Conservation (phyloP, 441 rosid genomes). For the Dalechampia spathulata region DNA sequence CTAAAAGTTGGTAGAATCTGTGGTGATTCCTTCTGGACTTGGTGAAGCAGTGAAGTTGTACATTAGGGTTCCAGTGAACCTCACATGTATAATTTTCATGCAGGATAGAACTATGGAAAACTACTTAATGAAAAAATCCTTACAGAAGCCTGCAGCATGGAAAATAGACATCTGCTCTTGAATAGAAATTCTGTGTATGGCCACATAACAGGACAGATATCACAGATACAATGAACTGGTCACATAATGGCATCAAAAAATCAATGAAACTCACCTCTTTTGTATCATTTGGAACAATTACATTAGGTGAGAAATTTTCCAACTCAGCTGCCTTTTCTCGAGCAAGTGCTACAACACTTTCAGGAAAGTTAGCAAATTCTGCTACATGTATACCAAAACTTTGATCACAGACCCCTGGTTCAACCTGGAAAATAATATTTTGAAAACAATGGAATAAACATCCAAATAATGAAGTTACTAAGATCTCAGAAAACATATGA, state of each 20-base stretch:
- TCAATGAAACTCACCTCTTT: slow-evolving; percentile 33
- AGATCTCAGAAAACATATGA: not conserved
- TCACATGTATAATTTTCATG: no score
- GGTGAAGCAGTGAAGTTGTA: not conserved
- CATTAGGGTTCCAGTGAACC: no score
- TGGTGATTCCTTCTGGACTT: not conserved
- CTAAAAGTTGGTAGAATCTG: not conserved
- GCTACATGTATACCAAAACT: slow-evolving; percentile 99
- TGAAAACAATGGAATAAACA: no score
- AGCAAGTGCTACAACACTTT: slow-evolving; percentile 85
- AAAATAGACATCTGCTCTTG: no score
- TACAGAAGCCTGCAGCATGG: no score
- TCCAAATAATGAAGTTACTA: not conserved
- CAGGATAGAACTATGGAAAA: no score
- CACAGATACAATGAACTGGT: not conserved
- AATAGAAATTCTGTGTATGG: not conserved
- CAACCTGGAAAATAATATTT: slow-evolving; percentile 50
- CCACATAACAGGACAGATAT: not conserved
- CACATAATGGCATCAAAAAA: not conserved
- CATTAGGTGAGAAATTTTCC: slow-evolving; percentile 83
- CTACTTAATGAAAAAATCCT: no score
- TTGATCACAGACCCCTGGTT: slow-evolving; percentile 96
- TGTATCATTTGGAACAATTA: slow-evolving; percentile 34
- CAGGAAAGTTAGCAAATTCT: slow-evolving; percentile 96
- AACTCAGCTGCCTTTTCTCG: slow-evolving; percentile 96